Percentiles rank a stretch among this genome's conserved stretches.
phyloP scores from a whole-genome alignment of 192 early-diverging fungal species.

The Paraglomus occultum region DNA sequence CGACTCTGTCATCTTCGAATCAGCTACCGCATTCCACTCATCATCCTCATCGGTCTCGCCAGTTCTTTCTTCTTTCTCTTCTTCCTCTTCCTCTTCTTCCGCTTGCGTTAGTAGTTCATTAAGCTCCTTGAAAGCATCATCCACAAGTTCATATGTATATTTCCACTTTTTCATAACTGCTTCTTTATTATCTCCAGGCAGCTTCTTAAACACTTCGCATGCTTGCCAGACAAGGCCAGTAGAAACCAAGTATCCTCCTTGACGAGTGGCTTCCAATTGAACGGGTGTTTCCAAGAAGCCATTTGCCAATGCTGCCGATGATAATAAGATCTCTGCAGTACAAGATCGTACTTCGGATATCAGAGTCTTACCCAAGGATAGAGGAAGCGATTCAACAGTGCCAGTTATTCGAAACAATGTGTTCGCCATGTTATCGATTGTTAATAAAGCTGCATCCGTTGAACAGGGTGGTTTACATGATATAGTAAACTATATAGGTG shows the following conservation, averaged over 20 bases:
- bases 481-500: constrained; percentile 30
- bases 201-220: constrained; percentile 39
- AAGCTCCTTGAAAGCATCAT: constrained; percentile 42
- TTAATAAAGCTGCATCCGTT: constrained; percentile 33
- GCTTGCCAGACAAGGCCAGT: constrained; percentile 46
- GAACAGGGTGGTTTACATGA: constrained; percentile 45
- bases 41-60: constrained; percentile 33
- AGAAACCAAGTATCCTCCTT: constrained; percentile 33
- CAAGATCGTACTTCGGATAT: constrained; percentile 33
- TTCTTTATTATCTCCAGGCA: constrained; percentile 35
- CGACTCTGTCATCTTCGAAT: constrained; percentile 35
- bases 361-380: constrained; percentile 40
- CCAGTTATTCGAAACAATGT: constrained; percentile 44
- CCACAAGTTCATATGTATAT: constrained; percentile 37
- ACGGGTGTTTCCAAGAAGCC: constrained; percentile 38
- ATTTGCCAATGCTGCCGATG: constrained; percentile 36
- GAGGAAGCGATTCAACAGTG: constrained; percentile 40
- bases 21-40: constrained; percentile 38
- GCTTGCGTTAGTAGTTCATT: constrained; percentile 35
- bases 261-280: constrained; percentile 23
- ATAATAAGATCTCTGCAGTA: constrained; percentile 36
- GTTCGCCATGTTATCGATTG: constrained; percentile 38
- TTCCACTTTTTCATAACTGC: constrained; percentile 45
- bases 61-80: constrained; percentile 33
- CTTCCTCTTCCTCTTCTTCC: constrained; percentile 27